A percentile compares a stretch with the other conserved stretches of the same genome.
Conservation (phyloP, 2,329 filamentous ascomycete species). For the Aspergillus spinulosporus region DNA sequence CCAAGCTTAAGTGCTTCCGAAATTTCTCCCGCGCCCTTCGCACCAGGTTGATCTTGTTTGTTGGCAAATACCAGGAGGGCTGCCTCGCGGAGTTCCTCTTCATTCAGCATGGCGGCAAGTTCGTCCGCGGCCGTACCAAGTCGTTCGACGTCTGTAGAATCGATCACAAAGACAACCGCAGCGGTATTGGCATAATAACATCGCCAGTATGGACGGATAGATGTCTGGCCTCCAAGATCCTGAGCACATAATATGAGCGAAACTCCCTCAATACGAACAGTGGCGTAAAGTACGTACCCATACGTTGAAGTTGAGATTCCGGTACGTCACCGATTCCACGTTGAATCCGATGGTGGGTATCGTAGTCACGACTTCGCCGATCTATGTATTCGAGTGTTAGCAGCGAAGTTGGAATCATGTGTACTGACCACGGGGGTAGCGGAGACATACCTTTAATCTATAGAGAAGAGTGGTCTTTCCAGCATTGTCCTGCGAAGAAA, state of each 20-base stretch:
- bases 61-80: constrained; percentile 94
- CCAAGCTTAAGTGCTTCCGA: constrained; percentile 88
- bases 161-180: constrained; percentile 97
- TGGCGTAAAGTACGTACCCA: constrained; percentile 62
- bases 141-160: constrained; percentile 95
- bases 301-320: constrained; percentile 97
- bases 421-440: neutral
- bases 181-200: constrained; percentile 99
- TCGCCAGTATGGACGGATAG: constrained; percentile 96
- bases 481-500: constrained; percentile 75
- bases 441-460: constrained; percentile 75
- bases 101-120: constrained; percentile 89
- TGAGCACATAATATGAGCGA: constrained; percentile 33
- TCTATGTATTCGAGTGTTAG: constrained; percentile 54
- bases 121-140: constrained; percentile 91
- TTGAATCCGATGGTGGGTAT: constrained; percentile 99
- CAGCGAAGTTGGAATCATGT: neutral
- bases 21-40: constrained; percentile 94
- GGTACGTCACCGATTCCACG: constrained; percentile 97
- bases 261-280: neutral
- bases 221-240: constrained; percentile 96
- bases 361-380: constrained; percentile 97
- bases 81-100: constrained; percentile 93
- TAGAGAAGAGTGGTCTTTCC: constrained; percentile 97
- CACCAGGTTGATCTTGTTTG: constrained; percentile 97